Conservation (phyloP, 2,329 filamentous ascomycete genomes). For the Xylaria hypoxylon region DNA sequence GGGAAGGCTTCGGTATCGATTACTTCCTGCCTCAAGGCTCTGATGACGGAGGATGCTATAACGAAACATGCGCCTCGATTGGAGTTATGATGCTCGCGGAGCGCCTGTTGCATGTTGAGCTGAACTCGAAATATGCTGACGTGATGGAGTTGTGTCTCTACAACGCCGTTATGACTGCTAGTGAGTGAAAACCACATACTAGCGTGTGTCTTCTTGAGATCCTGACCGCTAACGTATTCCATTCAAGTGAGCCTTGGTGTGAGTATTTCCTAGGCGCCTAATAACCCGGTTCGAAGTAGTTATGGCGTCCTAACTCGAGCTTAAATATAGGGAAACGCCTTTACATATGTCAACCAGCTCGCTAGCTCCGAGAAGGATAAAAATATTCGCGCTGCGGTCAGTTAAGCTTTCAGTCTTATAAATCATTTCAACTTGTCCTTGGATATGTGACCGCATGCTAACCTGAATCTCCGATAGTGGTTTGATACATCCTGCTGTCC, state of each 20-base stretch:
- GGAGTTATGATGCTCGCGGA: slow-evolving; percentile 71
- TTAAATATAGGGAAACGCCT: slow-evolving; percentile 58
- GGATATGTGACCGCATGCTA: slow-evolving; percentile 7
- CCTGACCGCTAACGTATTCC: slow-evolving; percentile 8
- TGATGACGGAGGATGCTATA: slow-evolving; percentile 72
- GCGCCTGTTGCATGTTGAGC: slow-evolving; percentile 64
- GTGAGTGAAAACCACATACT: slow-evolving; percentile 28
- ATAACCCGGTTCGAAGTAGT: too few relatives aligned
- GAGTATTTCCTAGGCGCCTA: slow-evolving; percentile 7
- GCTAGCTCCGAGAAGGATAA: slow-evolving; percentile 63
- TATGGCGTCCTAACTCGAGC: slow-evolving; percentile 1
- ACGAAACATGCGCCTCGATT: slow-evolving; percentile 71
- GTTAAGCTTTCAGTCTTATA: slow-evolving; percentile 7
- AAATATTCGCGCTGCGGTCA: slow-evolving; percentile 59
- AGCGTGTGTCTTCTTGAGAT: background rate
- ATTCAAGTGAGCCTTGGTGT: slow-evolving; percentile 61
- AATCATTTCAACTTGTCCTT: background rate
- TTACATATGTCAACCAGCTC: slow-evolving; percentile 72
- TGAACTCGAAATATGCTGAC: slow-evolving; percentile 66
- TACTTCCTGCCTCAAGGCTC: slow-evolving; percentile 69
- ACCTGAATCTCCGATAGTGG: slow-evolving; percentile 54
- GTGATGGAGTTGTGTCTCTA: slow-evolving; percentile 71
- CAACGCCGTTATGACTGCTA: slow-evolving; percentile 68
- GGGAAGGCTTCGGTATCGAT: slow-evolving; percentile 70
- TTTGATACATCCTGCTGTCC: slow-evolving; percentile 71